phyloP scores from a whole-genome alignment of 371 early-diverging fungal species.

The Mortierella sp. region DNA sequence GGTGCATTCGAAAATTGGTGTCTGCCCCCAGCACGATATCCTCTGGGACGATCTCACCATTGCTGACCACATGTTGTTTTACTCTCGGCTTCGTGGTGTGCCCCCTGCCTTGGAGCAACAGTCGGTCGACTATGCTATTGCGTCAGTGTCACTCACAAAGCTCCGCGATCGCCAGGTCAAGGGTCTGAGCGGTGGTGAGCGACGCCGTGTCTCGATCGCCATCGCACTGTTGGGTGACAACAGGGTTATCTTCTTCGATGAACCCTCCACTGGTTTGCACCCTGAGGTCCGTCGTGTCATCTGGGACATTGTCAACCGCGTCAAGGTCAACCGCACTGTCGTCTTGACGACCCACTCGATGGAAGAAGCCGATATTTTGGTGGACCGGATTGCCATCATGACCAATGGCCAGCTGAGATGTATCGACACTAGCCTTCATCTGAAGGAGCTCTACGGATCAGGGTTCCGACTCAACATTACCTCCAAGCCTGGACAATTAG shows the following conservation, averaged over 20 bases:
- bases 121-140: constrained; percentile 65
- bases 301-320: constrained; percentile 76
- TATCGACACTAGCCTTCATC: constrained; percentile 67
- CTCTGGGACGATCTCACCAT: constrained; percentile 85
- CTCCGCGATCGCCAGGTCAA: constrained; percentile 67
- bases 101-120: constrained; percentile 62
- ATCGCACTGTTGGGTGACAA: constrained; percentile 64
- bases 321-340: constrained; percentile 71
- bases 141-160: constrained; percentile 63
- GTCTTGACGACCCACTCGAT: constrained; percentile 77
- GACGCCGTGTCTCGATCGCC: constrained; percentile 66
- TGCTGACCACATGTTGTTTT: constrained; percentile 79
- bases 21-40: constrained; percentile 85
- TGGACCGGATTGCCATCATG: constrained; percentile 76
- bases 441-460: too few relatives aligned
- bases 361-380: constrained; percentile 82
- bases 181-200: constrained; percentile 71
- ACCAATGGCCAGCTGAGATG: constrained; percentile 75
- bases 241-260: constrained; percentile 67
- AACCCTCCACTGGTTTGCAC: constrained; percentile 74
- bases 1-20: constrained; percentile 76
- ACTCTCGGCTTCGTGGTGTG: constrained; percentile 72
- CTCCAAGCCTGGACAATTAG: constrained; percentile 50
- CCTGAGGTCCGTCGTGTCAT: constrained; percentile 77
- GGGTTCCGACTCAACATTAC: constrained; percentile 63